Evolutionary conservation across 345 rosid genomes (phyloP).

Genomic region (Citrus reticulata): DNA sequence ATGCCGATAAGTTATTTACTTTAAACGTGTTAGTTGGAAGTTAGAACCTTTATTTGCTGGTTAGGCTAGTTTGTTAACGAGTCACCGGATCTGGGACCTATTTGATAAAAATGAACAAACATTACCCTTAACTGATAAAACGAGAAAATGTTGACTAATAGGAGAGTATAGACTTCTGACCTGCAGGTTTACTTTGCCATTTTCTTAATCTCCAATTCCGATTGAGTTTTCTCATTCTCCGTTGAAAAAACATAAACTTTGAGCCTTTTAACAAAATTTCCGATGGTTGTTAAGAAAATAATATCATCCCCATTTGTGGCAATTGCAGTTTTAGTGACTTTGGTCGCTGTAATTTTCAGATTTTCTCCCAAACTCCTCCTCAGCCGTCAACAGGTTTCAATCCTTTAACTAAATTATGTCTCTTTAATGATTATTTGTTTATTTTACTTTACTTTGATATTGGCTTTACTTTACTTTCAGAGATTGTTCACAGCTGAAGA

Average conservation of each 20-base stretch:
- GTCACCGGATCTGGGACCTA: no score
- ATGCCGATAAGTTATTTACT: no score
- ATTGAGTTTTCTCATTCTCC: neutral
- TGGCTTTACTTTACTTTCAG: conserved; percentile 17
- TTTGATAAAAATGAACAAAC: no score
- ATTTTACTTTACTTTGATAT: neutral
- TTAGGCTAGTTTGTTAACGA: no score
- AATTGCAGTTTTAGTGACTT: conserved; percentile 37
- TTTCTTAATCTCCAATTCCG: neutral
- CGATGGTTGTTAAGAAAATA: conserved; percentile 17
- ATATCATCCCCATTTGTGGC: conserved; percentile 35
- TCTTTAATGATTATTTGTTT: neutral
- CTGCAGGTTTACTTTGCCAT: neutral
- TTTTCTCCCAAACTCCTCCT: conserved; percentile 27
- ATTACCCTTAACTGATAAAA: no score
- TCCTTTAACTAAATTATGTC: neutral
- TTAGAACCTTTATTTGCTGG: no score
- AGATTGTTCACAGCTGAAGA: conserved; percentile 68
- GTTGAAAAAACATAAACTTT: neutral
- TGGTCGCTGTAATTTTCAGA: conserved; percentile 46
- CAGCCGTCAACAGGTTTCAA: conserved; percentile 37
- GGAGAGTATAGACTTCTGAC: no score
- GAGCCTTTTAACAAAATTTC: neutral
- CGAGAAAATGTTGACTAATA: no score
- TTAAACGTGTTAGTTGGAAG: no score